Evolutionary conservation across 2,329 filamentous ascomycete species (phyloP), one percentile per base, ranked within the genome.

Genomic region (Colletotrichum coccodes): DNA sequence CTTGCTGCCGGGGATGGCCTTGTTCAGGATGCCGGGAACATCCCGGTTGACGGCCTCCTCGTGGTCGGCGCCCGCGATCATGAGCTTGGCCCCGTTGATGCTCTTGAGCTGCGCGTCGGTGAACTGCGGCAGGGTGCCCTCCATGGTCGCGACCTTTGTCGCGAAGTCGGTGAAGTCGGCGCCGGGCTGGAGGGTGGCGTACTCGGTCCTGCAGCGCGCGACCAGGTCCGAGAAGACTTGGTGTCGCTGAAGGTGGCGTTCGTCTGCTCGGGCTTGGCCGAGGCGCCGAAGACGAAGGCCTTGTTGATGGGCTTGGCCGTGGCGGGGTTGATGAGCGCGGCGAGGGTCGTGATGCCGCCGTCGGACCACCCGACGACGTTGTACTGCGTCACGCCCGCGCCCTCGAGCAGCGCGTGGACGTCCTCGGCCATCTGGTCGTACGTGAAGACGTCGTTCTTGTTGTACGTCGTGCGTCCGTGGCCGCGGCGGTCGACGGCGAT

Each of bases 341-440:
- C 72, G 5, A 82, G 76, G 2, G 80, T 80, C 6, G 79, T 79
- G 23, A 78, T 77, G 40, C 76, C 80, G 46, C 81, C 80, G 60
- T 83, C 81, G 9, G 79, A 81, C 81, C 81, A 83, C 30, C 81
- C 81, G 5, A 82, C 78, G 30, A 79, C 76, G 64, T 77, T 74
- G 70, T 79, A 79, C 60, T 72, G 62, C 4, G 52, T 61, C 2
- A 82, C 73, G 1, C 77, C 76, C 6, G 75, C 71, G 1, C 72
- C 44, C 6, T 74, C 72, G 4, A 83, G 76, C 47, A 79, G 75
- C 5, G 68, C 75, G 32, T 76, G 71, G 6, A 78, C 79, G 46
- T 83, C 80, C 28, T 72, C 64, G 23, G 80, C 79, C 70, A 82
- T 81, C 65, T 77, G 73, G 14, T 78, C 75, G 60, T 76, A 83